Conservation (phyloP, 2,329 filamentous ascomycete genomes). For the Fusarium sp. region DNA sequence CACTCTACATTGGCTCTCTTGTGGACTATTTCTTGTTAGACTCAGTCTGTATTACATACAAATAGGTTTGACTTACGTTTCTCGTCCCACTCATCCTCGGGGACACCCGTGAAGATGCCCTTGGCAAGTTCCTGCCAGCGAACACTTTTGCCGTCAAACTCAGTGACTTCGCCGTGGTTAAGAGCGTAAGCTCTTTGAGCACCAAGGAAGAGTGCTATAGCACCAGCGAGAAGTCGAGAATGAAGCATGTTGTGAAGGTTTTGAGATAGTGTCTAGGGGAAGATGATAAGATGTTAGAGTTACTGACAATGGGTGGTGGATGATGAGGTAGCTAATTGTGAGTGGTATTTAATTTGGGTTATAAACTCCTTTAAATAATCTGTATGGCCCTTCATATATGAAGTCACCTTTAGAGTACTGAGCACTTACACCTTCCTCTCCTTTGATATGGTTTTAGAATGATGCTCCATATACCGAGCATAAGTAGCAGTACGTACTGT, state of each 20-base stretch:
- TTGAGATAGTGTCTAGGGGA: not conserved
- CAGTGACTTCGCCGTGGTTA: not conserved
- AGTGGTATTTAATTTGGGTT: not conserved
- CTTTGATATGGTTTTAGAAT: too few species aligned
- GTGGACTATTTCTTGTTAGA: not conserved
- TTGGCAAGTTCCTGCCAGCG: slow-evolving; percentile 2
- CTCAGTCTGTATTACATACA: not conserved
- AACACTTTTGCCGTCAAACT: not conserved
- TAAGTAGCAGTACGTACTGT: too few species aligned
- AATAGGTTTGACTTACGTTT: not conserved
- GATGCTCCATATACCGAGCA: too few species aligned
- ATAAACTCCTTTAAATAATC: not conserved
- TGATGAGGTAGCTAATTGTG: not conserved
- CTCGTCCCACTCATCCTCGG: slow-evolving; percentile 1
- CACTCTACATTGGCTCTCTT: not conserved
- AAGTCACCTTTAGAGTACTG: not conserved
- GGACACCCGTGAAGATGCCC: slow-evolving; percentile 3
- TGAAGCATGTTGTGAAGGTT: not conserved
- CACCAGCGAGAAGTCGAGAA: not conserved
- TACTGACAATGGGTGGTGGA: not conserved
- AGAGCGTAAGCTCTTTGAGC: not conserved
- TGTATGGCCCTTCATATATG: not conserved
- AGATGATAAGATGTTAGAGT: not conserved
- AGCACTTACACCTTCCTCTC: too few species aligned
- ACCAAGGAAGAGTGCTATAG: not conserved